phyloP scores from a whole-genome alignment of 2,329 filamentous ascomycete genomes.

The Trichoderma sp. region DNA sequence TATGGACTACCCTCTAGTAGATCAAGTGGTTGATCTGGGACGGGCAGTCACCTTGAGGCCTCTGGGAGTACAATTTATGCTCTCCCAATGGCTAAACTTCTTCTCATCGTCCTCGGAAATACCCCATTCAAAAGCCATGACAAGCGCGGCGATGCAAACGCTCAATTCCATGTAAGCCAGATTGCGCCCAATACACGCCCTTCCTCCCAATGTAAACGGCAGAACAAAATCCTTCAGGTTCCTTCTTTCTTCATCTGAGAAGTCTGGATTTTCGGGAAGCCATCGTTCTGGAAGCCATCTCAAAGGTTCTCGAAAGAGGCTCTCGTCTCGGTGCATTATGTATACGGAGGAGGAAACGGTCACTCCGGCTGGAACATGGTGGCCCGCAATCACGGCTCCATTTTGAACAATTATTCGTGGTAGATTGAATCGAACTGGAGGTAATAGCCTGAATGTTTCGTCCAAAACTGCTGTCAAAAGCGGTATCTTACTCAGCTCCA shows the following conservation, averaged over 20 bases:
- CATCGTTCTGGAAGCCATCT: not conserved
- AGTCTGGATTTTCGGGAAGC: not conserved
- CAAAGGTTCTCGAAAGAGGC: not conserved
- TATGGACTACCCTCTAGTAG: not conserved
- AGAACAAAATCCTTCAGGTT: not conserved
- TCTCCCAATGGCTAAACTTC: not conserved
- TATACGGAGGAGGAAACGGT: not conserved
- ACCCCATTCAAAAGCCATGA: not conserved
- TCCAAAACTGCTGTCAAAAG: not conserved
- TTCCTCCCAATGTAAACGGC: not conserved
- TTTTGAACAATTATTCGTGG: not conserved
- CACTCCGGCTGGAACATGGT: not conserved
- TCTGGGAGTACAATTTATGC: not conserved
- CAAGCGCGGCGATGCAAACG: not conserved
- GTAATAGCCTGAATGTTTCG: not conserved
- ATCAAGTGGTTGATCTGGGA: not conserved
- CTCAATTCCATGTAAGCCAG: not conserved
- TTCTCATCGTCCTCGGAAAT: not conserved
- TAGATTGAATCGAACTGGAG: not conserved
- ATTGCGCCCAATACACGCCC: not conserved
- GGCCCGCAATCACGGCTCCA: not conserved
- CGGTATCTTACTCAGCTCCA: not conserved
- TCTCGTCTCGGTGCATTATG: not conserved
- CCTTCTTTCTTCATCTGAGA: not conserved
- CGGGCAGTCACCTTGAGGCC: not conserved